phyloP scores from a whole-genome alignment of 805 yeast genomes.

The Lipomyces orientalis region DNA sequence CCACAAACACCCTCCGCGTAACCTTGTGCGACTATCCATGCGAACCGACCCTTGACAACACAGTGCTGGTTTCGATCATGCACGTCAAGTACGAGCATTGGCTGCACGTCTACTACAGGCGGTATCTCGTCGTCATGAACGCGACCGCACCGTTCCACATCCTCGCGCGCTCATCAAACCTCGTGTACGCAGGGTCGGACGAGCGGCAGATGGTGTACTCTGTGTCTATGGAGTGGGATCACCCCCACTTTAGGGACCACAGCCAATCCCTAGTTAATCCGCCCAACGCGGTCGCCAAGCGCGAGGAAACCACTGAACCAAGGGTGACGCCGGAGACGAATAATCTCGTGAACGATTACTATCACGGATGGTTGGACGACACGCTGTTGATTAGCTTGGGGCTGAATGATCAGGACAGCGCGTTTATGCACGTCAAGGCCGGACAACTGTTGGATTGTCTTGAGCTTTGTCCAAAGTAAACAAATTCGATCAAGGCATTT shows the following conservation, averaged over 20 bases:
- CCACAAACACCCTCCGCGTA: constrained; percentile 34
- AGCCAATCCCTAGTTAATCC: background rate
- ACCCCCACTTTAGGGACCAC: constrained; percentile 16
- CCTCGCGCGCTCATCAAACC: constrained; percentile 14
- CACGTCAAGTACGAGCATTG: constrained; percentile 24
- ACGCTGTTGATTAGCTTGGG: constrained; percentile 25
- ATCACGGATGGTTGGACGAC: constrained; percentile 35
- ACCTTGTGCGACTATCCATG: constrained; percentile 36
- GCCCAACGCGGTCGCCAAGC: background rate
- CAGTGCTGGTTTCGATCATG: constrained; percentile 29
- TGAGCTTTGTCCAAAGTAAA: background rate
- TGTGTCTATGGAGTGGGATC: constrained; percentile 30
- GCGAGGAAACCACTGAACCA: background rate
- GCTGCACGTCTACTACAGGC: constrained; percentile 13
- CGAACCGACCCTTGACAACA: constrained; percentile 32
- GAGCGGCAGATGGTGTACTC: constrained; percentile 16
- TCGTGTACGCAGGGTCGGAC: constrained; percentile 28
- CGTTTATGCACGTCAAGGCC: constrained; percentile 24
- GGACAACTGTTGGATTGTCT: constrained; percentile 29
- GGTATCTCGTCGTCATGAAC: constrained; percentile 26
- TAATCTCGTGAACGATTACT: constrained; percentile 22
- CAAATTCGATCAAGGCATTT: background rate
- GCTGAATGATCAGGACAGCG: constrained; percentile 22
- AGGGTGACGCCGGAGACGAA: constrained; percentile 4
- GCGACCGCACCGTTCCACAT: constrained; percentile 31